Evolutionary conservation across 1,284 basidiomycete species (phyloP).

Genomic region (Psilocybe mexicana): DNA sequence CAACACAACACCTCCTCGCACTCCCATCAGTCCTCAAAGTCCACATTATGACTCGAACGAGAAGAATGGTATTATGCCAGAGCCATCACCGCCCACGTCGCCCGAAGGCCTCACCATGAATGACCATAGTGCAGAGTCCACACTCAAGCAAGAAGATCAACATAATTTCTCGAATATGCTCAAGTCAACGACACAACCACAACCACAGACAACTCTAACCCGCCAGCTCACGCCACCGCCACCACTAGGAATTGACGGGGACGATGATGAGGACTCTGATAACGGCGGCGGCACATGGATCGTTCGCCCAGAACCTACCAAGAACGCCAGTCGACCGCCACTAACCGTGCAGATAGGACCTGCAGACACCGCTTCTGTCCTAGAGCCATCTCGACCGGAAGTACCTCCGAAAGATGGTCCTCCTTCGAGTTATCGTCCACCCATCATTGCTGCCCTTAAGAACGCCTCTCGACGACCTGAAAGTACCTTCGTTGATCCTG

Average conservation of each 20-base stretch:
- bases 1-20: conserved; percentile 53
- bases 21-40: conserved; percentile 54
- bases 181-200: conserved; percentile 16
- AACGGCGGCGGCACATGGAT: conserved; percentile 41
- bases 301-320: conserved; percentile 23
- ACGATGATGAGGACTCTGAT: conserved; percentile 46
- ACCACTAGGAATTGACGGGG: conserved; percentile 17
- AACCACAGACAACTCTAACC: conserved; percentile 8
- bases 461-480: conserved; percentile 36
- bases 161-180: conserved; percentile 33
- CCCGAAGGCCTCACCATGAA: conserved; percentile 24
- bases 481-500: conserved; percentile 60
- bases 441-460: conserved; percentile 11
- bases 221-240: conserved; percentile 25
- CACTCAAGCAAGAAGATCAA: conserved; percentile 39
- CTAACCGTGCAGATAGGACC: conserved; percentile 42
- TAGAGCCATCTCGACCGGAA: conserved; percentile 6
- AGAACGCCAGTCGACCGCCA: conserved; percentile 37
- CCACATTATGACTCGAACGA: conserved; percentile 29
- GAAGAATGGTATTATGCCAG: conserved; percentile 20
- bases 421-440: conserved; percentile 20
- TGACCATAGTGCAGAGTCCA: conserved; percentile 31
- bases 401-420: conserved; percentile 12
- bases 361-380: conserved; percentile 4
- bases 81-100: conserved; percentile 28